Conservation (phyloP, 306 rosid species). For the Cucumis cinereus region DNA sequence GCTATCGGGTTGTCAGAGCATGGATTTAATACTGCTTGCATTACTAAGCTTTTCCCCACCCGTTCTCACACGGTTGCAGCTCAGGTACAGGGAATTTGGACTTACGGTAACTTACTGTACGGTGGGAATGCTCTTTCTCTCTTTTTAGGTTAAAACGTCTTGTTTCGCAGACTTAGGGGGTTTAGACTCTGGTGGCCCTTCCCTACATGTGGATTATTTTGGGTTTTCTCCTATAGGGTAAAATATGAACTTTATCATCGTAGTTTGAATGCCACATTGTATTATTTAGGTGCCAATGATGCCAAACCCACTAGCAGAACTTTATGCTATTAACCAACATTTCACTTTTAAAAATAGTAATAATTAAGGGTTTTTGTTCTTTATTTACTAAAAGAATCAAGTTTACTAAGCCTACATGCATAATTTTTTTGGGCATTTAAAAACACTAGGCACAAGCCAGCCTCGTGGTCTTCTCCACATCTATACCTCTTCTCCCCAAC, state of each 20-base stretch:
- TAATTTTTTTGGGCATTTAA: no score
- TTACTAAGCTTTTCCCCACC: slow-evolving; percentile 93
- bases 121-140: background rate
- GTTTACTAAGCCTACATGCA: no score
- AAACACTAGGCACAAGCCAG: background rate
- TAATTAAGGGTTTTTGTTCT: no score
- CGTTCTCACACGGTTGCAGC: slow-evolving; percentile 99
- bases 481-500: background rate
- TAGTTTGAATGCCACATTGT: background rate
- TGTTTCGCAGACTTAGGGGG: background rate
- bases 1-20: slow-evolving; percentile 92
- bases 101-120: background rate
- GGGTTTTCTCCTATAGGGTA: background rate
- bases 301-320: background rate
- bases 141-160: background rate
- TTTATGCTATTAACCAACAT: background rate
- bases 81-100: slow-evolving; percentile 39
- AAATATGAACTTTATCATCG: background rate
- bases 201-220: background rate
- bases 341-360: no score
- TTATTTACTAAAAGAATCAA: no score
- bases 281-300: background rate
- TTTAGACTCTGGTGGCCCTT: background rate
- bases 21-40: slow-evolving; percentile 95
- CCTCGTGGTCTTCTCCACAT: background rate